Percentiles rank a stretch among this genome's conserved stretches.
Conservation (phyloP, 1,139 yeast species). For the Suhomyces atakaporum region DNA sequence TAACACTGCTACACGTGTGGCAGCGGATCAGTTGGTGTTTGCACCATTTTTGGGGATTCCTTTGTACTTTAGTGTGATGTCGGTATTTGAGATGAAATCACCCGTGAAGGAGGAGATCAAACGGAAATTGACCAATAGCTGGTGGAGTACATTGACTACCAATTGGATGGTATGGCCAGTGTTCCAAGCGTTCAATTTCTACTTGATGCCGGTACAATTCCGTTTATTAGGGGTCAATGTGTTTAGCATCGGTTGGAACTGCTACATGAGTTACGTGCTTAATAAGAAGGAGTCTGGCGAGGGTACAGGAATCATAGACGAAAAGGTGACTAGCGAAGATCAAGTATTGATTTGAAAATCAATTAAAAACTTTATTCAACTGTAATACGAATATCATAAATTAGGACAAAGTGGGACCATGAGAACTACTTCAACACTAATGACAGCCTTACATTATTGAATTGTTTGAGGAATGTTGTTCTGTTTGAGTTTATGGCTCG, state of each 20-base stretch:
- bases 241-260: slow-evolving; percentile 83
- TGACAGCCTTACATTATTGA: no score
- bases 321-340: slow-evolving; percentile 1
- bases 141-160: slow-evolving; percentile 61
- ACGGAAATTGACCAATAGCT: slow-evolving; percentile 46
- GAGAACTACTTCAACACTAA: no score
- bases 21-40: slow-evolving; percentile 71
- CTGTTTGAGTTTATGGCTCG: no score
- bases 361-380: no score
- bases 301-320: background rate
- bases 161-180: slow-evolving; percentile 91
- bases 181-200: slow-evolving; percentile 73
- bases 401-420: no score
- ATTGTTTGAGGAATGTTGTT: no score
- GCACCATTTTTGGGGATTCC: slow-evolving; percentile 75
- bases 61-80: slow-evolving; percentile 66
- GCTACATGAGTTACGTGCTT: slow-evolving; percentile 57
- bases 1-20: slow-evolving; percentile 41
- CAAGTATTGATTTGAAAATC: slow-evolving; percentile 1
- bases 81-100: slow-evolving; percentile 53
- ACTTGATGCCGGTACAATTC: slow-evolving; percentile 66
- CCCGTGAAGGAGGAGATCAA: slow-evolving; percentile 31
- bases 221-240: slow-evolving; percentile 70
- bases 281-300: slow-evolving; percentile 8
- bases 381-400: no score